These are phyloP conservation scores for Mycosarcoma maydis DNA, from an alignment of 1,284 basidiomycete species.

Conservation along the genomic window DNA sequence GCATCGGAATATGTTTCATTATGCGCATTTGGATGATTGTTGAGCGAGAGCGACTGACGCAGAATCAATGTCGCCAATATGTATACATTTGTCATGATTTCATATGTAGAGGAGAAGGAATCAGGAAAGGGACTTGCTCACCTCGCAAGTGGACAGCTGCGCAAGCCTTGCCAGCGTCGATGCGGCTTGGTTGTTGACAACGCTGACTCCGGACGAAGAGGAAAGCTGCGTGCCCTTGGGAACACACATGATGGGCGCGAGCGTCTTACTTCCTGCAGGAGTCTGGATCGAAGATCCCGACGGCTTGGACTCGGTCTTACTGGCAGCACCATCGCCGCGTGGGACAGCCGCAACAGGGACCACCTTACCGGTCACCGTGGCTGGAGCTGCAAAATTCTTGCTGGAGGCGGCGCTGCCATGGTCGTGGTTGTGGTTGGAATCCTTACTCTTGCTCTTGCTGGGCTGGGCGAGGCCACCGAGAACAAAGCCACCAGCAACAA, in stretches of 20 bases:
- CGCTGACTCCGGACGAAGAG: constrained; percentile 1
- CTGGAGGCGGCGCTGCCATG: not conserved
- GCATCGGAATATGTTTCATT: no score
- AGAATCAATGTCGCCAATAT: not conserved
- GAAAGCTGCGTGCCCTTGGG: constrained; percentile 38
- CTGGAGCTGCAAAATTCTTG: constrained; percentile 8
- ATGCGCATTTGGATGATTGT: not conserved
- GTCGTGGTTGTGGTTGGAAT: constrained; percentile 5
- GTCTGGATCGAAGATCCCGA: constrained; percentile 21
- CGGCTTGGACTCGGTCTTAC: constrained; percentile 16
- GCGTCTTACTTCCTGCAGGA: constrained; percentile 34
- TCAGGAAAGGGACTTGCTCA: constrained; percentile 40
- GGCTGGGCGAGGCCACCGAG: constrained; percentile 69
- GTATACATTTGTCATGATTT: constrained; percentile 9
- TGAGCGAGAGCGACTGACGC: not conserved
- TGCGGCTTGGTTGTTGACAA: constrained; percentile 1
- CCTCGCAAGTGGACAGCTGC: constrained; percentile 50
- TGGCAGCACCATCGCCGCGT: constrained; percentile 18
- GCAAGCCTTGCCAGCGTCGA: constrained; percentile 35
- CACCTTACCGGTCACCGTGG: constrained; percentile 2
- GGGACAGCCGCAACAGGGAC: constrained; percentile 31
- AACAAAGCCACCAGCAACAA: constrained; percentile 72
- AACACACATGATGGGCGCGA: constrained; percentile 47
- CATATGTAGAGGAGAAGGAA: not conserved
- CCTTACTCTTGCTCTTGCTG: constrained; percentile 32